Evolutionary conservation across 75 land plant species (phyloP).

Genomic region (Cryptomeria japonica): DNA sequence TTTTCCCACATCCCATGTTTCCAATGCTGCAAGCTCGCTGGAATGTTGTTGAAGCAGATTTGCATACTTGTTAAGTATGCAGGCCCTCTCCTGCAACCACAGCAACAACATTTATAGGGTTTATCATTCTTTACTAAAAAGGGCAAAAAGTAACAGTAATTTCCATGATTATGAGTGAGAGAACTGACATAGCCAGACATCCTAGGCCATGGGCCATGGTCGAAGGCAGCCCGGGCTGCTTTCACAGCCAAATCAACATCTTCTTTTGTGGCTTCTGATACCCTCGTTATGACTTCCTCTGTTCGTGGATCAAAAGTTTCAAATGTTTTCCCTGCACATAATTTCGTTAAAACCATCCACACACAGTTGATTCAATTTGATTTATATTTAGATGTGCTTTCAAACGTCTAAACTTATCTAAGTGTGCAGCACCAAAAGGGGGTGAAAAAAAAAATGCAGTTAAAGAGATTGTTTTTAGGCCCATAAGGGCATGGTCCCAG

Average conservation of each 20-base stretch:
- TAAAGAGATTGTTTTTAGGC: too few species aligned
- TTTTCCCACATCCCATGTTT: conserved; percentile 56
- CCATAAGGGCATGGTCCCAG: too few species aligned
- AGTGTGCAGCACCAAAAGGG: too few species aligned
- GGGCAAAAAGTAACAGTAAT: not conserved
- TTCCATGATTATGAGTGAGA: not conserved
- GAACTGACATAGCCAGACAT: conserved; percentile 14
- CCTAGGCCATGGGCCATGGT: conserved; percentile 24
- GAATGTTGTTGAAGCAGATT: conserved; percentile 44
- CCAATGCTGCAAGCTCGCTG: conserved; percentile 51
- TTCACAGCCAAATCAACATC: conserved; percentile 32
- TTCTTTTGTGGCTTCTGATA: conserved; percentile 26
- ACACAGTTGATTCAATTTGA: not conserved
- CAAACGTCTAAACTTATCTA: not conserved
- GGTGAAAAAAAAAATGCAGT: too few species aligned
- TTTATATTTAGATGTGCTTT: not conserved
- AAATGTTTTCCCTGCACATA: conserved; percentile 26
- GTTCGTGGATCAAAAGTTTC: conserved; percentile 34
- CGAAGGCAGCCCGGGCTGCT: conserved; percentile 24
- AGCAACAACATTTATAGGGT: not conserved
- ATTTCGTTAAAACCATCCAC: too few species aligned
- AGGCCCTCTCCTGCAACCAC: conserved; percentile 28
- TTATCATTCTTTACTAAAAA: not conserved
- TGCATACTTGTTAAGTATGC: conserved; percentile 30
- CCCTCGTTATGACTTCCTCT: conserved; percentile 22